phyloP scores from a whole-genome alignment of 2,329 filamentous ascomycete genomes.

The Aspergillus felis region DNA sequence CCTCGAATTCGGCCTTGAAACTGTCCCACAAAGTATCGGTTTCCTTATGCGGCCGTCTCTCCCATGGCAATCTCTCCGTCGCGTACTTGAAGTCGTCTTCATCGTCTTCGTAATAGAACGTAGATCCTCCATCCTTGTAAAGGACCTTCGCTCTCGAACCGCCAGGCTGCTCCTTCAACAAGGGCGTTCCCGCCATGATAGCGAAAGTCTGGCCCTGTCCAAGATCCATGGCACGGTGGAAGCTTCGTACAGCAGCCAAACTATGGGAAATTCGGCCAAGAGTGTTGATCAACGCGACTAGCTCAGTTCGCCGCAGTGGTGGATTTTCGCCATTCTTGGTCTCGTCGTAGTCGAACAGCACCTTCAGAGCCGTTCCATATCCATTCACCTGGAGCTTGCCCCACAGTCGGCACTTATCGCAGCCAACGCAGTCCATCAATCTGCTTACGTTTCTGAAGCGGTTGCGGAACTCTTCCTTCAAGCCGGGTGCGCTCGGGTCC shows the following conservation, averaged over 20 bases:
- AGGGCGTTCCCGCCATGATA: constrained; percentile 24
- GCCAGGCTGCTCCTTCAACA: constrained; percentile 19
- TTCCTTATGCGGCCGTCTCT: constrained; percentile 23
- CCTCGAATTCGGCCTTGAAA: constrained; percentile 60
- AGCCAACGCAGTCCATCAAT: constrained; percentile 97
- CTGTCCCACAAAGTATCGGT: constrained; percentile 52
- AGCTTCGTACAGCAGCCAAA: constrained; percentile 68
- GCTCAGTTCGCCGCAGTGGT: constrained; percentile 76
- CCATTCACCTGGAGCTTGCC: constrained; percentile 94
- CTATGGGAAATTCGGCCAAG: constrained; percentile 82
- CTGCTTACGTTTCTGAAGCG: constrained; percentile 95
- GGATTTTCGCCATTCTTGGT: constrained; percentile 62
- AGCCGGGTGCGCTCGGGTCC: constrained; percentile 57
- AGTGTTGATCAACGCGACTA: constrained; percentile 93
- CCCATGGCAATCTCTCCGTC: constrained; percentile 31
- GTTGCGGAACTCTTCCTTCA: constrained; percentile 97
- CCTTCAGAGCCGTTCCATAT: constrained; percentile 90
- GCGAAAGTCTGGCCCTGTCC: constrained; percentile 30
- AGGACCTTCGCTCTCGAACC: constrained; percentile 14
- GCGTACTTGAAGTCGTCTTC: constrained; percentile 36
- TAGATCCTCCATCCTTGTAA: constrained; percentile 32
- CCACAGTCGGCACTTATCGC: constrained; percentile 97
- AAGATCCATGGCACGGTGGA: constrained; percentile 51
- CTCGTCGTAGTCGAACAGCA: constrained; percentile 89
- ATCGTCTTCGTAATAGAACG: constrained; percentile 37